These are phyloP conservation scores for Pseudogymnoascus sp. DNA, from an alignment of 2,329 filamentous ascomycete species.

Conservation along the genomic window DNA sequence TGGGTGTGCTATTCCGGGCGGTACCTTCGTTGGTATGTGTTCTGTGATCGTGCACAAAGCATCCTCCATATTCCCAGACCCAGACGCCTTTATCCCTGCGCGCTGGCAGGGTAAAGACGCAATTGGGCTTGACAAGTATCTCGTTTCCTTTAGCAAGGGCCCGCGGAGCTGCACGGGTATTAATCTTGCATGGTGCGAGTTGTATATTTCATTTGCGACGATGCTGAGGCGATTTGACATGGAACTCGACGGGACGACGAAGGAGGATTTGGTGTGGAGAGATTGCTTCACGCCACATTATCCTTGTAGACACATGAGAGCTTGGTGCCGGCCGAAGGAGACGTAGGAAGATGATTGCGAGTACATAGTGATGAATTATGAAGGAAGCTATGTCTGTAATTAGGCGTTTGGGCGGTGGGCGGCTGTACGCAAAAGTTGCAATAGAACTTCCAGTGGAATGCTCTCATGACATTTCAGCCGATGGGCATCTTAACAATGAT, in stretches of 20 bases:
- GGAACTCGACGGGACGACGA: slow-evolving; percentile 21
- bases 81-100: slow-evolving; percentile 33
- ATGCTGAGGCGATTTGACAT: slow-evolving; percentile 24
- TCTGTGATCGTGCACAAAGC: slow-evolving; percentile 16
- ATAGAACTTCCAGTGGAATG: neutral
- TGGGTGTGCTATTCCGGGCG: slow-evolving; percentile 12
- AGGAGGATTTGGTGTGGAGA: slow-evolving; percentile 22
- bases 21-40: slow-evolving; percentile 25
- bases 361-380: slow-evolving; percentile 3
- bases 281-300: slow-evolving; percentile 20
- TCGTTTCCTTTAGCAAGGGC: slow-evolving; percentile 36
- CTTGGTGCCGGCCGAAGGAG: slow-evolving; percentile 13
- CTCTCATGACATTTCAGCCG: neutral
- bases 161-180: slow-evolving; percentile 31
- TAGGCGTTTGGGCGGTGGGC: neutral
- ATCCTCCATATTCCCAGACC: slow-evolving; percentile 29
- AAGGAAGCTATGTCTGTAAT: neutral
- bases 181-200: slow-evolving; percentile 28
- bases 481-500: neutral
- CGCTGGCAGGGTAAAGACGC: slow-evolving; percentile 31
- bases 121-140: slow-evolving; percentile 26
- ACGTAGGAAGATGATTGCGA: neutral
- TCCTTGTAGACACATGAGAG: slow-evolving; percentile 15
- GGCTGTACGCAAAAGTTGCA: neutral
- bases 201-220: slow-evolving; percentile 26